Percentiles rank a stretch among this genome's conserved stretches.
Evolutionary conservation across 2,329 filamentous ascomycete species (phyloP).

Genomic region (Arthrobotrys entomopaga): DNA sequence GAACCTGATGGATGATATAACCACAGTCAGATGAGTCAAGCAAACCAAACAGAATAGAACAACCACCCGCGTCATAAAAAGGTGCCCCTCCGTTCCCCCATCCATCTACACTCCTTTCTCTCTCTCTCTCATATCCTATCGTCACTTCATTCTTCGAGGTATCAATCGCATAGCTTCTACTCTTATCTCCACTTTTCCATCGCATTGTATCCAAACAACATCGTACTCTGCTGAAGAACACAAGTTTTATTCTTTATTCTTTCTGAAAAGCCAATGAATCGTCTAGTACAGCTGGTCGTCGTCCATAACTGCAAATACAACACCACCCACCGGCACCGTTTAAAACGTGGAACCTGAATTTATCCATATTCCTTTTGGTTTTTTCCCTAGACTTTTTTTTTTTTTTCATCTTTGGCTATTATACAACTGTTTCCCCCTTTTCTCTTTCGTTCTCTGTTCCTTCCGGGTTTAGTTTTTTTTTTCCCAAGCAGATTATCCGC

Average conservation of each 20-base stretch:
- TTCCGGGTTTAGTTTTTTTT: neutral
- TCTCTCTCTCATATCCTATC: neutral
- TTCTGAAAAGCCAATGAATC: constrained; percentile 48
- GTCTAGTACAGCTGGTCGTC: constrained; percentile 42
- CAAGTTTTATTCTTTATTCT: neutral
- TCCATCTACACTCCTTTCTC: neutral
- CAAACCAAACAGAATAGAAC: no score
- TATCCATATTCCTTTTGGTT: neutral
- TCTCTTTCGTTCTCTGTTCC: neutral
- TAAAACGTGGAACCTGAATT: constrained; percentile 39
- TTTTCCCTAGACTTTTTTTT: neutral
- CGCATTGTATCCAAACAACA: no score
- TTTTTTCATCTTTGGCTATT: neutral
- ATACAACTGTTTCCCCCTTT: neutral
- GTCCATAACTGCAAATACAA: constrained; percentile 40
- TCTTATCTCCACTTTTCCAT: neutral
- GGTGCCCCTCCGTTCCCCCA: neutral
- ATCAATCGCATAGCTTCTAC: neutral
- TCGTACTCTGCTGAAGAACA: no score
- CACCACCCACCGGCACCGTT: constrained; percentile 47
- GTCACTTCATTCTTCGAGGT: neutral
- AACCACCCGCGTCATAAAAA: constrained; percentile 30
- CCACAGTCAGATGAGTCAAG: constrained; percentile 55
- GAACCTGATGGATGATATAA: constrained; percentile 21
- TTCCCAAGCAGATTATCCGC: no score